Conservation (phyloP, 2,329 filamentous ascomycete genomes). For the Ophiocordyceps unilateralis region DNA sequence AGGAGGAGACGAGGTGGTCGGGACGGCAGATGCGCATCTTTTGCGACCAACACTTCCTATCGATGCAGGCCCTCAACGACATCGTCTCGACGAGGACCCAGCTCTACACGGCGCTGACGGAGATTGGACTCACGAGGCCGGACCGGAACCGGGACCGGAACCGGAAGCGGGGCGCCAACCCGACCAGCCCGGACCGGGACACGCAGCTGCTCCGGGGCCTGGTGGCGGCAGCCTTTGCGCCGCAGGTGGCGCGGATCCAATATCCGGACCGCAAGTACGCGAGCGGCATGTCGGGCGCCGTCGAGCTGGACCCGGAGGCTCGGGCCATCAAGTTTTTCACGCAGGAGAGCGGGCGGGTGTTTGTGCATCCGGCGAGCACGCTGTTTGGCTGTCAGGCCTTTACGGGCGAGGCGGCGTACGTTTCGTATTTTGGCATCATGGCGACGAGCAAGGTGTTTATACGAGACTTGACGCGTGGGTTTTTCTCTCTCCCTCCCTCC, state of each 20-base stretch:
- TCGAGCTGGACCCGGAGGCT: conserved; percentile 86
- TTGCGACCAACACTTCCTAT: conserved; percentile 77
- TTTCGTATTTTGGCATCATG: conserved; percentile 87
- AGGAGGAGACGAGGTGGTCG: conserved; percentile 35
- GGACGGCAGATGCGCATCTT: conserved; percentile 53
- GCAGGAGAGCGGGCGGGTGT: conserved; percentile 70
- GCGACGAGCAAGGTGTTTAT: conserved; percentile 85
- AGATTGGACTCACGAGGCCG: conserved; percentile 58
- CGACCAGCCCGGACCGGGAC: conserved; percentile 12
- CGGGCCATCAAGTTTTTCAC: conserved; percentile 85
- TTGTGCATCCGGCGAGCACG: conserved; percentile 79
- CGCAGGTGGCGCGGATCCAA: conserved; percentile 80
- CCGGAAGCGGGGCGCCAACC: conserved; percentile 7
- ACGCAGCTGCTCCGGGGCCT: conserved; percentile 47
- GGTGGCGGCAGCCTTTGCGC: conserved; percentile 57
- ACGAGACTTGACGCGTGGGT: conserved; percentile 71
- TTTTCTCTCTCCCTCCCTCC: background rate
- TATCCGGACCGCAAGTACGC: conserved; percentile 95
- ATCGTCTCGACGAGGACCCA: conserved; percentile 76
- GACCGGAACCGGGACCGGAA: conserved; percentile 6
- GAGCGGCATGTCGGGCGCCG: conserved; percentile 68
- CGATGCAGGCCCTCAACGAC: conserved; percentile 66
- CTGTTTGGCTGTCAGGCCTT: conserved; percentile 73
- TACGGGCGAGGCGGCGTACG: conserved; percentile 54
- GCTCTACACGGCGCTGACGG: conserved; percentile 70